Percentiles rank a stretch among this genome's conserved stretches.
Evolutionary conservation across 2,329 filamentous ascomycete species (phyloP).

Genomic region (Hypoxylon sp.): DNA sequence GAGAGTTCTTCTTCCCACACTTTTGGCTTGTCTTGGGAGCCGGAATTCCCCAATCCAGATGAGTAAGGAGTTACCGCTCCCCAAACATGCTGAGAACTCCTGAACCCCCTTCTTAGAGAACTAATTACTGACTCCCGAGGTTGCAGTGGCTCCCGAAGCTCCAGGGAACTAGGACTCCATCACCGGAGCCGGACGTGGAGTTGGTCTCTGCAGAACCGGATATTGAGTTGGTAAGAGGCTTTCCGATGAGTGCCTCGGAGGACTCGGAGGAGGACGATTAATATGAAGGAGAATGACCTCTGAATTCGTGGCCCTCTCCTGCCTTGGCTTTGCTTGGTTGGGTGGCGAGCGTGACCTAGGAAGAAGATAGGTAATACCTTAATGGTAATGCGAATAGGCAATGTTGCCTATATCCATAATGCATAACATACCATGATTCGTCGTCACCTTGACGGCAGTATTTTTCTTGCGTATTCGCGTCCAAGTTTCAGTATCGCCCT

Average conservation of each 20-base stretch:
- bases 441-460: conserved; percentile 69
- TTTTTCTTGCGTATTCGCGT: conserved; percentile 70
- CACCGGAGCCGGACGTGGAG: conserved; percentile 2
- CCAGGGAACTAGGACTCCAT: not conserved
- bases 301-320: not conserved
- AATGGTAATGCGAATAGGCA: conserved; percentile 15
- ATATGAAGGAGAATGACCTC: not conserved
- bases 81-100: too few species aligned
- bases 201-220: conserved; percentile 5
- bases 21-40: too few species aligned
- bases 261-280: not conserved
- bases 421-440: conserved; percentile 6
- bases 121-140: too few species aligned
- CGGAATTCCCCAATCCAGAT: too few species aligned
- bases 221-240: not conserved
- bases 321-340: not conserved
- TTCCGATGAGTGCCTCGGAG: not conserved
- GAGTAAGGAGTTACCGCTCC: too few species aligned
- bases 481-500: conserved; percentile 70
- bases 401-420: conserved; percentile 15
- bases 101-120: too few species aligned
- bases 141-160: conserved; percentile 3
- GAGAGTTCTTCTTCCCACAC: too few species aligned
- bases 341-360: conserved; percentile 4
- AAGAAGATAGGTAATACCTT: not conserved